Conservation (phyloP, 805 yeast species). For the Cyberlindnera japonica region DNA sequence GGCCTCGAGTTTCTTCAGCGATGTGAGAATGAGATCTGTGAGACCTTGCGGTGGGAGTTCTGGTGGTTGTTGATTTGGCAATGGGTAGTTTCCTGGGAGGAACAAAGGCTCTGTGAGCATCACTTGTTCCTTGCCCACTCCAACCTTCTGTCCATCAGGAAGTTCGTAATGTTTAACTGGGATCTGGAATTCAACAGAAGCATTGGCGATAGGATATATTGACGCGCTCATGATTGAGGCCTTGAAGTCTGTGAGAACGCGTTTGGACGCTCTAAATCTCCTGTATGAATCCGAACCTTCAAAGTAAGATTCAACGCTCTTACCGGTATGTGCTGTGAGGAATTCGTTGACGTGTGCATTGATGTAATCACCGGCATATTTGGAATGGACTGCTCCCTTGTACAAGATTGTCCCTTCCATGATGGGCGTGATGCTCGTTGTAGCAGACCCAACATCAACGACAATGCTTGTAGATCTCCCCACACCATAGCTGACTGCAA, state of each 20-base stretch:
- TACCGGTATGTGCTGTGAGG: slow-evolving; percentile 33
- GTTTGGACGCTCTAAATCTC: slow-evolving; percentile 34
- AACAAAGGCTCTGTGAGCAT: slow-evolving; percentile 65
- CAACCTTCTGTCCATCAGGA: slow-evolving; percentile 49
- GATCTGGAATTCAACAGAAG: slow-evolving; percentile 31
- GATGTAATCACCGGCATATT: slow-evolving; percentile 82
- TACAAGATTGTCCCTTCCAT: slow-evolving; percentile 67
- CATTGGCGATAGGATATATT: slow-evolving; percentile 35
- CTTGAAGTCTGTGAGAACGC: slow-evolving; percentile 46
- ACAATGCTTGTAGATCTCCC: slow-evolving; percentile 78
- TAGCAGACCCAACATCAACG: slow-evolving; percentile 73
- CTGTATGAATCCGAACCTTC: slow-evolving; percentile 35
- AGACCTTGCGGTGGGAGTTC: slow-evolving; percentile 25
- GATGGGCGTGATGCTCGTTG: slow-evolving; percentile 71
- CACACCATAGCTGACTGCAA: slow-evolving; percentile 73
- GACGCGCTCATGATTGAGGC: slow-evolving; percentile 37
- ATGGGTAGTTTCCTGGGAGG: slow-evolving; percentile 52
- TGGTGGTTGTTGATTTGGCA: slow-evolving; percentile 31
- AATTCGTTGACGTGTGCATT: slow-evolving; percentile 58
- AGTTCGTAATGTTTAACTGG: slow-evolving; percentile 49
- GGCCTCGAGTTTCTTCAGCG: slow-evolving; percentile 42
- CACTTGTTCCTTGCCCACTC: slow-evolving; percentile 50
- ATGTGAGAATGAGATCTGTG: slow-evolving; percentile 36
- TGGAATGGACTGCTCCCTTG: slow-evolving; percentile 62
- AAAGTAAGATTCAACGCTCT: slow-evolving; percentile 20